A percentile compares a stretch with the other conserved stretches of the same genome.
Evolutionary conservation across 352 stramenopile species (phyloP).

Genomic region (Pythium biforme): DNA sequence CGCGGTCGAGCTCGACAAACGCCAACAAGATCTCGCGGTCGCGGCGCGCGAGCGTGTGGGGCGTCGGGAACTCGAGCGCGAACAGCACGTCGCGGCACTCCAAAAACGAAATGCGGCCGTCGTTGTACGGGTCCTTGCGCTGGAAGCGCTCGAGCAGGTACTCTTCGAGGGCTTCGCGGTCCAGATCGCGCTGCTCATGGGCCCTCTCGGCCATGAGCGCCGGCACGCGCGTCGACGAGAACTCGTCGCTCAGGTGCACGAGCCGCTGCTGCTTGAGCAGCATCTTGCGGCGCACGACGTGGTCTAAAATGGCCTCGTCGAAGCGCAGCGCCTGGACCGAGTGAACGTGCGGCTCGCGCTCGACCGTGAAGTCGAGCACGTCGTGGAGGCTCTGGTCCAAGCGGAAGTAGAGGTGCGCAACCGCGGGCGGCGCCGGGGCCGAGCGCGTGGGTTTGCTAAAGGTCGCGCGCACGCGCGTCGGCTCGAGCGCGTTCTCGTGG

Average conservation of each 20-base stretch:
- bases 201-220: slow-evolving; percentile 34
- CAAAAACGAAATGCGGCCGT: slow-evolving; percentile 47
- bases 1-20: slow-evolving; percentile 48
- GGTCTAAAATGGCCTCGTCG: slow-evolving; percentile 52
- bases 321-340: slow-evolving; percentile 42
- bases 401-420: slow-evolving; percentile 60
- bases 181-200: slow-evolving; percentile 37
- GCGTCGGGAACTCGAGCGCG: slow-evolving; percentile 34
- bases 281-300: slow-evolving; percentile 58
- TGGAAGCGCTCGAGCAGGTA: slow-evolving; percentile 59
- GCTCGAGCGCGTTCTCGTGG: slow-evolving; percentile 34
- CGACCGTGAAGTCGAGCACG: slow-evolving; percentile 56
- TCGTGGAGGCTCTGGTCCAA: slow-evolving; percentile 39
- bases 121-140: slow-evolving; percentile 63
- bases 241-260: slow-evolving; percentile 59
- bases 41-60: slow-evolving; percentile 7
- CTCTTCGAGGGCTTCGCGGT: slow-evolving; percentile 53
- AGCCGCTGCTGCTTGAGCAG: slow-evolving; percentile 38
- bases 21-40: slow-evolving; percentile 54
- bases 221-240: slow-evolving; percentile 54
- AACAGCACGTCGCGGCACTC: slow-evolving; percentile 44
- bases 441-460: slow-evolving; percentile 62
- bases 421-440: slow-evolving; percentile 38
- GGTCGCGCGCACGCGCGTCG: slow-evolving; percentile 45
- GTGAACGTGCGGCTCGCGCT: slow-evolving; percentile 66